phyloP scores from a whole-genome alignment of 202 grass and related monocot genomes.

The Hordeum pubiflorum region DNA sequence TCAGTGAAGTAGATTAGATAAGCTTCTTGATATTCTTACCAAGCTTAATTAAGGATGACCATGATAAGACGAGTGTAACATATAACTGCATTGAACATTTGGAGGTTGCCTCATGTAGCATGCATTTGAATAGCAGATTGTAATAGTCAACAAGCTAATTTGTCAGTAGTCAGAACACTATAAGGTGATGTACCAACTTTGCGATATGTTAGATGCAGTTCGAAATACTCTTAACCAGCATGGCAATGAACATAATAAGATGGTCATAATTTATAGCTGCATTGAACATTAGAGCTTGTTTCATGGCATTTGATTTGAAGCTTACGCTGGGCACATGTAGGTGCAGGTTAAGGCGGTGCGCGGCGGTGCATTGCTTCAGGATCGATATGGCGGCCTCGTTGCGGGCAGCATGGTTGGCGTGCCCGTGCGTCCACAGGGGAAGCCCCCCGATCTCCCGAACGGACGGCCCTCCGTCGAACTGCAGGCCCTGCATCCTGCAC shows the following conservation, averaged over 20 bases:
- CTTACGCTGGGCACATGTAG: neutral
- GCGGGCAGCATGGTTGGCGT: neutral
- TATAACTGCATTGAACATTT: neutral
- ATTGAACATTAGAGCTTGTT: neutral
- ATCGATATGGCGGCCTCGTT: neutral
- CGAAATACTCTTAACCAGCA: neutral
- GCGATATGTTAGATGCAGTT: neutral
- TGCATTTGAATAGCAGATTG: neutral
- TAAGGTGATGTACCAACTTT: neutral
- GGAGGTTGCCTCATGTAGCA: neutral
- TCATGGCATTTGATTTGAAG: neutral
- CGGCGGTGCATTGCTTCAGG: neutral
- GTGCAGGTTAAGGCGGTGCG: neutral
- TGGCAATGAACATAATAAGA: neutral
- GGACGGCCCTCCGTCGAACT: neutral
- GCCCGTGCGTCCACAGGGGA: constrained; percentile 2
- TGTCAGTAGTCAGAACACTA: neutral
- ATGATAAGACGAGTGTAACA: neutral
- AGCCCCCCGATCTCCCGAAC: neutral
- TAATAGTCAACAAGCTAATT: neutral
- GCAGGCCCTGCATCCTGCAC: neutral
- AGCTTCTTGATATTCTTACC: neutral
- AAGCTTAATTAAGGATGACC: neutral
- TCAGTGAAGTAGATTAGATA: neutral
- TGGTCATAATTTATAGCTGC: neutral